Conservation (phyloP, 78 protist species). For the Cavenderia fasciculata region DNA sequence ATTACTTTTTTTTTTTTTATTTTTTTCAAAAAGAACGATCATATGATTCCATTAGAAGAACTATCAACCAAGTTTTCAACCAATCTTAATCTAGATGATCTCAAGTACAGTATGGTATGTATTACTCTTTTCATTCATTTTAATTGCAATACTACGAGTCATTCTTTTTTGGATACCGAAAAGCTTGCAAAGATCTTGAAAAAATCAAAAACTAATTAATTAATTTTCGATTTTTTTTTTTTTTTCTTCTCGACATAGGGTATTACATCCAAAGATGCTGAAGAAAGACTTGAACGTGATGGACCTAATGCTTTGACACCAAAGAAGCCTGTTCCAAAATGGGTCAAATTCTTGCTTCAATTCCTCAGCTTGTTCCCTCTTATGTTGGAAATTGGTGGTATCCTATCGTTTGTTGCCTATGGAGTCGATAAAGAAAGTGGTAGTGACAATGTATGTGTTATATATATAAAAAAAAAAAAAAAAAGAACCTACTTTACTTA, state of each 20-base stretch:
- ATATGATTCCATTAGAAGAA: conserved; percentile 42
- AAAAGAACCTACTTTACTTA: background rate
- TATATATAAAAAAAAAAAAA: background rate
- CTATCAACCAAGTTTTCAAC: conserved; percentile 15
- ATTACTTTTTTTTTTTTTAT: background rate
- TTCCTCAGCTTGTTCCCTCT: conserved; percentile 55
- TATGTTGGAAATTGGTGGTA: conserved; percentile 69
- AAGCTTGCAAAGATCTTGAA: no score
- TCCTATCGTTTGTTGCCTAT: conserved; percentile 69
- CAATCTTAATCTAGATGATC: conserved; percentile 29
- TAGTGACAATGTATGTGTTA: conserved; percentile 54
- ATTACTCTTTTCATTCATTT: no score
- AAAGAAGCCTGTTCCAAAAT: conserved; percentile 44
- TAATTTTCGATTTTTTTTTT: no score
- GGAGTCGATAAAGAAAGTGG: conserved; percentile 54
- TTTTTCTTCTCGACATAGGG: no score
- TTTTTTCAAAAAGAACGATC: conserved; percentile 19
- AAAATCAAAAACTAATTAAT: no score
- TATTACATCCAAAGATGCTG: conserved; percentile 35
- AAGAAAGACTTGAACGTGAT: conserved; percentile 30
- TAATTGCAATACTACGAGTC: no score
- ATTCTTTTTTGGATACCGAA: no score
- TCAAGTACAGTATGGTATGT: conserved; percentile 29
- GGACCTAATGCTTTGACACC: conserved; percentile 70
- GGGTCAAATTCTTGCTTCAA: conserved; percentile 61